Conservation (phyloP, 768 basidiomycete species). For the Kwoniella botswanensis region DNA sequence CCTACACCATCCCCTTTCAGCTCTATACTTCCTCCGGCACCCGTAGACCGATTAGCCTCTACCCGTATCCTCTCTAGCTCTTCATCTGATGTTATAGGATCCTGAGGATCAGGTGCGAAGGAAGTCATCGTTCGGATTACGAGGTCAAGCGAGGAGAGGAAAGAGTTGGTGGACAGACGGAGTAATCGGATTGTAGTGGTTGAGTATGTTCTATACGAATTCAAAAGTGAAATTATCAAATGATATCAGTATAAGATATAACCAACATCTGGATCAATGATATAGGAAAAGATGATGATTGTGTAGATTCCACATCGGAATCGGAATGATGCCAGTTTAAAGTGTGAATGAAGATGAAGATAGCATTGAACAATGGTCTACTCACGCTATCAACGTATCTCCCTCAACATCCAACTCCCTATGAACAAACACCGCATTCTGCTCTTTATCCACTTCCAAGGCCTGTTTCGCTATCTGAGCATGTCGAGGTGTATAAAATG, state of each 20-base stretch:
- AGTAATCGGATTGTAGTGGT: constrained; percentile 78
- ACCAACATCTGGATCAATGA: neutral
- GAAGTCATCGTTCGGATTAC: constrained; percentile 79
- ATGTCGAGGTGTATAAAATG: constrained; percentile 74
- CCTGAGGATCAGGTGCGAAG: constrained; percentile 72
- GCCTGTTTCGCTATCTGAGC: constrained; percentile 79
- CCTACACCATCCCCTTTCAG: constrained; percentile 49
- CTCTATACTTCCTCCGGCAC: constrained; percentile 42
- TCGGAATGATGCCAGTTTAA: no score
- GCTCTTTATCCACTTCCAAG: constrained; percentile 84
- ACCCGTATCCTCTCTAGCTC: constrained; percentile 34
- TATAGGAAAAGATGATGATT: neutral
- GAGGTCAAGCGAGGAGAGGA: constrained; percentile 86
- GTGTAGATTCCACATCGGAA: neutral
- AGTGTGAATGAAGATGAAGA: constrained; percentile 59
- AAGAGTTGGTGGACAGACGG: constrained; percentile 80
- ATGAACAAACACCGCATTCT: constrained; percentile 79
- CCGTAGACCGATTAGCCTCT: constrained; percentile 25
- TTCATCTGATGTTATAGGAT: constrained; percentile 31
- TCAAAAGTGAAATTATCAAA: no score
- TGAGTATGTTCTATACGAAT: constrained; percentile 61
- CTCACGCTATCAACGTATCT: constrained; percentile 76
- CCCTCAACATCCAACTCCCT: constrained; percentile 72
- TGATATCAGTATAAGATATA: neutral
- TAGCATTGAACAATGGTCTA: constrained; percentile 27